These are phyloP conservation scores for Tetraselmis chui DNA, from an alignment of 139 green algal species.

Conservation along the genomic window DNA sequence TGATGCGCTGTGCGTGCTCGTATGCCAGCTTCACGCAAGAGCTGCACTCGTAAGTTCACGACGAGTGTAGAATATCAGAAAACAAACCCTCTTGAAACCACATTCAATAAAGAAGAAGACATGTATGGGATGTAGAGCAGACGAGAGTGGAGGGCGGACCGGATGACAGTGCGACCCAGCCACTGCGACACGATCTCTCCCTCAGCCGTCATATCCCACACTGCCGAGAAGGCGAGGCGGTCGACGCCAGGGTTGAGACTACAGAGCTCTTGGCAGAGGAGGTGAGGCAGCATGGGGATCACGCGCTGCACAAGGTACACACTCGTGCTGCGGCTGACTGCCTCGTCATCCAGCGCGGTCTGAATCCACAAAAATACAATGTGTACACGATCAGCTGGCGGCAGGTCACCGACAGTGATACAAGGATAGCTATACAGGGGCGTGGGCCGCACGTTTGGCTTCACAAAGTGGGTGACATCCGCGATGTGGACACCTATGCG, in stretches of 20 bases:
- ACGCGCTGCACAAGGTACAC: constrained; percentile 59
- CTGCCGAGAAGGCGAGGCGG: constrained; percentile 74
- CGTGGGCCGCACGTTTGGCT: background rate
- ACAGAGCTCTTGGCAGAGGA: constrained; percentile 90
- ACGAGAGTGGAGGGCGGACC: constrained; percentile 15
- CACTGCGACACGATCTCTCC: constrained; percentile 57
- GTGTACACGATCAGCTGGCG: too few relatives aligned
- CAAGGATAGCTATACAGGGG: too few relatives aligned
- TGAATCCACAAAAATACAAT: too few relatives aligned
- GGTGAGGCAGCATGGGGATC: constrained; percentile 81
- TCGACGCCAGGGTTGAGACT: constrained; percentile 72
- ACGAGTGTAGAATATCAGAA: too few relatives aligned
- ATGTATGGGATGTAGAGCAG: too few relatives aligned
- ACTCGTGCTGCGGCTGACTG: constrained; percentile 52
- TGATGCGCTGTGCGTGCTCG: constrained; percentile 77
- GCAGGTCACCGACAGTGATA: too few relatives aligned
- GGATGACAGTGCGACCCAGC: constrained; percentile 71
- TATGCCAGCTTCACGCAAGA: constrained; percentile 90
- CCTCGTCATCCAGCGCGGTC: constrained; percentile 73
- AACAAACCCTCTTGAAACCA: too few relatives aligned
- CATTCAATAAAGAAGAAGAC: too few relatives aligned
- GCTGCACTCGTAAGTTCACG: too few relatives aligned
- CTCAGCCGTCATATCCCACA: constrained; percentile 74
- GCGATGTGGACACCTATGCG: constrained; percentile 86
- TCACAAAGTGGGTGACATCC: constrained; percentile 78